A percentile compares a stretch with the other conserved stretches of the same genome.
Conservation (phyloP, 83 land plant species). For the Diphasiastrum complanatum region DNA sequence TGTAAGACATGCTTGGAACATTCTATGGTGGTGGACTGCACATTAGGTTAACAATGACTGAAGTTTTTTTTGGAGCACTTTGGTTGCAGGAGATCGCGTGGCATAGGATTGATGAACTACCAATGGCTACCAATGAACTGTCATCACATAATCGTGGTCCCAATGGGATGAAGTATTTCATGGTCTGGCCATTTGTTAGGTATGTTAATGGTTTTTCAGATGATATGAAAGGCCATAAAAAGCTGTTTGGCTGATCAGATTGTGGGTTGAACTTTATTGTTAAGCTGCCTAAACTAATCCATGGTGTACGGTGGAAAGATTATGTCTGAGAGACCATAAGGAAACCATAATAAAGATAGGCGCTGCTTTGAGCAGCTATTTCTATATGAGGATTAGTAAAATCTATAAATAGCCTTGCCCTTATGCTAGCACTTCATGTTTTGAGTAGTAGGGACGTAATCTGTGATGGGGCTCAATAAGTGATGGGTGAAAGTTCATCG, state of each 20-base stretch:
- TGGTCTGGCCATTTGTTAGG: constrained; percentile 90
- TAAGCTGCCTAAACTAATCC: not conserved
- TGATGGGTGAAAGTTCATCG: no score
- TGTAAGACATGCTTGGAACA: not conserved
- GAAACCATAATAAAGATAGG: no score
- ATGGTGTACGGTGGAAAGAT: no score
- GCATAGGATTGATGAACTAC: constrained; percentile 81
- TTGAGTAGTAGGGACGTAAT: no score
- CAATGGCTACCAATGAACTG: constrained; percentile 49
- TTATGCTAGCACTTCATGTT: no score
- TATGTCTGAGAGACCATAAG: no score
- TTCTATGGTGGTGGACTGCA: not conserved
- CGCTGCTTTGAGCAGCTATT: no score
- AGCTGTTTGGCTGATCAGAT: not conserved
- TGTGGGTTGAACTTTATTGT: not conserved
- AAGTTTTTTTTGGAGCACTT: not conserved
- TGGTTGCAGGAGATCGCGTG: constrained; percentile 82
- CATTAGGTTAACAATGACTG: not conserved
- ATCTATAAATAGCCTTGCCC: no score
- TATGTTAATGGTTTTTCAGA: constrained; percentile 28
- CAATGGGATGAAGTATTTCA: constrained; percentile 85
- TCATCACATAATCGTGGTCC: constrained; percentile 57
- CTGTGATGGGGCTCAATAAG: no score
- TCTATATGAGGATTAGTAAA: no score
- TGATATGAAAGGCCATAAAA: not conserved